phyloP scores from a whole-genome alignment of 441 rosid species.

The Manihot esculenta region DNA sequence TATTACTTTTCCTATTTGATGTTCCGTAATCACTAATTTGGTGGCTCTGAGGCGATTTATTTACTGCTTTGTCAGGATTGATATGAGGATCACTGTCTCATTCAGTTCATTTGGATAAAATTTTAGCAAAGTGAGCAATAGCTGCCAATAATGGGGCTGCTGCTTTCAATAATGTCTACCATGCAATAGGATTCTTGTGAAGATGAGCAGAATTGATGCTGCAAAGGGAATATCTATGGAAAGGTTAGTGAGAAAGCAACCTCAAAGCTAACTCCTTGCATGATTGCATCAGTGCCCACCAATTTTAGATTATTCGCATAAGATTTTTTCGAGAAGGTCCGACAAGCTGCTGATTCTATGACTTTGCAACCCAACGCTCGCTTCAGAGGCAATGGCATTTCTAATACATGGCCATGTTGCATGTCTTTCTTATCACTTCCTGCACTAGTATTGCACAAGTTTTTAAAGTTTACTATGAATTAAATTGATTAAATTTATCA shows the following conservation, averaged over 20 bases:
- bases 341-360: slow-evolving; percentile 26
- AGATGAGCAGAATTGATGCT: slow-evolving; percentile 53
- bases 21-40: slow-evolving; percentile 17
- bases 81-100: slow-evolving; percentile 21
- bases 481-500: too few relatives aligned
- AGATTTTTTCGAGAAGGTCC: slow-evolving; percentile 24
- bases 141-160: slow-evolving; percentile 27
- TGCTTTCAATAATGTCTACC: not conserved
- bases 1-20: slow-evolving; percentile 16
- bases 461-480: not conserved
- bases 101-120: slow-evolving; percentile 35
- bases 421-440: slow-evolving; percentile 27
- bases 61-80: too few relatives aligned
- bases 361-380: slow-evolving; percentile 16
- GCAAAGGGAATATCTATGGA: slow-evolving; percentile 37
- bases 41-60: not conserved
- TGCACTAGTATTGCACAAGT: not conserved
- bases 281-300: slow-evolving; percentile 33
- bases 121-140: slow-evolving; percentile 23
- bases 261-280: slow-evolving; percentile 20
- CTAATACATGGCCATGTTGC: not conserved
- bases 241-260: slow-evolving; percentile 37
- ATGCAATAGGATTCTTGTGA: slow-evolving; percentile 34
- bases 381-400: slow-evolving; percentile 6
- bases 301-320: slow-evolving; percentile 39